Conservation (phyloP, 2,329 filamentous ascomycete genomes). For the Colletotrichum gigasporum region DNA sequence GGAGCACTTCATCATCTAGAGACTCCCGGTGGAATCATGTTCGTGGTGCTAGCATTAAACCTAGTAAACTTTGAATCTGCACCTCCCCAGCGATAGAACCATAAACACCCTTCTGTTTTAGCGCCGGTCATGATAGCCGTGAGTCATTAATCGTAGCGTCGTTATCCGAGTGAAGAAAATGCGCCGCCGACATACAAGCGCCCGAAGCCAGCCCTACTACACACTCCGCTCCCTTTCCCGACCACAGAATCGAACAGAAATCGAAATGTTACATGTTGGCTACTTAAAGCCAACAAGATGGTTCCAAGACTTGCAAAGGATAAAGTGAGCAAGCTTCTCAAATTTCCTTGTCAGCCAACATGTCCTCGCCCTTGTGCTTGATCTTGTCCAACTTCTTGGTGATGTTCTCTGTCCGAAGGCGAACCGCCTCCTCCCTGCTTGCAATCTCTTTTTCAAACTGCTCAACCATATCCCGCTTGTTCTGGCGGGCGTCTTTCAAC, state of each 20-base stretch:
- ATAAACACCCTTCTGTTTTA: background rate
- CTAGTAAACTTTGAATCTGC: background rate
- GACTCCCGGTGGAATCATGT: background rate
- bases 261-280: background rate
- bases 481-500: conserved; percentile 57
- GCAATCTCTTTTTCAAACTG: conserved; percentile 66
- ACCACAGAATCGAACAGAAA: too few species aligned
- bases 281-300: background rate
- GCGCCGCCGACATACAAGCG: conserved; percentile 6
- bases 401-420: conserved; percentile 62
- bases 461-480: conserved; percentile 59
- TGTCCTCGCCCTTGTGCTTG: conserved; percentile 64
- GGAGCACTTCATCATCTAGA: conserved; percentile 59
- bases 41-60: background rate
- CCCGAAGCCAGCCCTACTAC: background rate
- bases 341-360: conserved; percentile 58
- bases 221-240: too few species aligned
- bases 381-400: conserved; percentile 63
- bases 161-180: conserved; percentile 26
- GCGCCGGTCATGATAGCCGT: conserved; percentile 6
- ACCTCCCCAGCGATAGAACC: background rate
- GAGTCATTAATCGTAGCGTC: conserved; percentile 30
- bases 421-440: conserved; percentile 62
- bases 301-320: too few species aligned
- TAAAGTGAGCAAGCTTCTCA: conserved; percentile 33